These are phyloP conservation scores for Tephrocybe sp. DNA, from an alignment of 768 basidiomycete genomes.

Conservation along the genomic window DNA sequence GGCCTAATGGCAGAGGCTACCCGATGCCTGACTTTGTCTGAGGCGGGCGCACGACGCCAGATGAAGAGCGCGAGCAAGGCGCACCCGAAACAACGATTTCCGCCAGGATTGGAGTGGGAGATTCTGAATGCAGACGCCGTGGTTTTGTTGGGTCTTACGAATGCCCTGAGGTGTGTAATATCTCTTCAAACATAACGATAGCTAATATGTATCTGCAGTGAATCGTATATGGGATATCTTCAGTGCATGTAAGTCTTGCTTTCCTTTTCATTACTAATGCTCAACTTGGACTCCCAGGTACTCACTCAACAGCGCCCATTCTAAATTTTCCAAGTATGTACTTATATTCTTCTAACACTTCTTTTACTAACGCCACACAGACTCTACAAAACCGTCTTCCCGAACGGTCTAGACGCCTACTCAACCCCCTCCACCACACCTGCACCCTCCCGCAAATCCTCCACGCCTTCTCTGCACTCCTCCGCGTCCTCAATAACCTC, in stretches of 20 bases:
- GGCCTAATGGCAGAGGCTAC: constrained; percentile 66
- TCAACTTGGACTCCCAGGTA: constrained; percentile 23
- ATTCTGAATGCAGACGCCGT: constrained; percentile 72
- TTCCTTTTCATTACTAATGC: not conserved
- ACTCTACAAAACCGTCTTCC: constrained; percentile 68
- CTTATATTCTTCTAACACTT: not conserved
- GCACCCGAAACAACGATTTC: constrained; percentile 43
- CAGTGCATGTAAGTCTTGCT: constrained; percentile 63
- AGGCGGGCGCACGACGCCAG: constrained; percentile 60
- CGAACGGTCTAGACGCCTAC: constrained; percentile 52
- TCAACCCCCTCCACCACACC: constrained; percentile 37
- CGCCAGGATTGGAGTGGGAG: constrained; percentile 74
- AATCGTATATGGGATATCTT: constrained; percentile 77
- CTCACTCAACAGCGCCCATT: constrained; percentile 65
- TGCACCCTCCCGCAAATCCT: constrained; percentile 32
- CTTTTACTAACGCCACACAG: constrained; percentile 26
- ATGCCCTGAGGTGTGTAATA: constrained; percentile 60
- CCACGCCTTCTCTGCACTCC: constrained; percentile 20
- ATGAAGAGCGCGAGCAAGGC: constrained; percentile 30
- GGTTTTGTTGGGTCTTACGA: constrained; percentile 68
- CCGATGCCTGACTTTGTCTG: constrained; percentile 53
- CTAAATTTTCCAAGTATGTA: constrained; percentile 71
- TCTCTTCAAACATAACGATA: too few species aligned
- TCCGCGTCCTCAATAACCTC: constrained; percentile 18
- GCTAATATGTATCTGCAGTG: constrained; percentile 44